Conservation (phyloP, 1,284 basidiomycete genomes). For the Irpex sp. region DNA sequence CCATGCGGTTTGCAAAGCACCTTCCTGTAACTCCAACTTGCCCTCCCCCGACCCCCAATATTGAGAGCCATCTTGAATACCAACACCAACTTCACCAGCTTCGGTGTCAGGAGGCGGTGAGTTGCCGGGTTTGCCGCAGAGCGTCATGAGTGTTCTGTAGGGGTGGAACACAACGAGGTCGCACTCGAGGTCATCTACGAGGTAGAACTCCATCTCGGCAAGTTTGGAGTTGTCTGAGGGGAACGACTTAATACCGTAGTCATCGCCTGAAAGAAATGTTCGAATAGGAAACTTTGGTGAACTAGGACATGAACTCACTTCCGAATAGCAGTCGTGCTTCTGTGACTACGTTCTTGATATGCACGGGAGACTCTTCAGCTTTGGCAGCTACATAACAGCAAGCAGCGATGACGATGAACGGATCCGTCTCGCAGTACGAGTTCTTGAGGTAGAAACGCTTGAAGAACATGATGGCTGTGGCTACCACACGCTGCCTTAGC, state of each 20-base stretch:
- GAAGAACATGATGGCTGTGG: constrained; percentile 93
- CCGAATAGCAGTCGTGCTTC: constrained; percentile 80
- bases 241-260: constrained; percentile 72
- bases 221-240: constrained; percentile 86
- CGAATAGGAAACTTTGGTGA: background rate
- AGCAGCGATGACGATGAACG: constrained; percentile 87
- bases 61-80: constrained; percentile 55
- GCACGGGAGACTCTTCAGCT: constrained; percentile 92
- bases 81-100: constrained; percentile 59
- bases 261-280: constrained; percentile 39
- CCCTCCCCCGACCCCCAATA: constrained; percentile 77
- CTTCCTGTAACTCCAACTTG: constrained; percentile 62
- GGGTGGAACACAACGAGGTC: constrained; percentile 94
- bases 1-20: constrained; percentile 77
- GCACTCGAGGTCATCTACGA: constrained; percentile 95
- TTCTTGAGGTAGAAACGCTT: constrained; percentile 94
- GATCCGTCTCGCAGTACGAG: constrained; percentile 90
- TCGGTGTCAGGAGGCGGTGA: constrained; percentile 43
- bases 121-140: constrained; percentile 59
- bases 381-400: constrained; percentile 97
- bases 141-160: constrained; percentile 80
- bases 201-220: constrained; percentile 99
- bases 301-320: constrained; percentile 43
- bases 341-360: constrained; percentile 89
- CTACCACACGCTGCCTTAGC: constrained; percentile 86